A percentile compares a stretch with the other conserved stretches of the same genome.
Conservation (phyloP, 768 basidiomycete species). For the Hortiboletus flavorubellus region DNA sequence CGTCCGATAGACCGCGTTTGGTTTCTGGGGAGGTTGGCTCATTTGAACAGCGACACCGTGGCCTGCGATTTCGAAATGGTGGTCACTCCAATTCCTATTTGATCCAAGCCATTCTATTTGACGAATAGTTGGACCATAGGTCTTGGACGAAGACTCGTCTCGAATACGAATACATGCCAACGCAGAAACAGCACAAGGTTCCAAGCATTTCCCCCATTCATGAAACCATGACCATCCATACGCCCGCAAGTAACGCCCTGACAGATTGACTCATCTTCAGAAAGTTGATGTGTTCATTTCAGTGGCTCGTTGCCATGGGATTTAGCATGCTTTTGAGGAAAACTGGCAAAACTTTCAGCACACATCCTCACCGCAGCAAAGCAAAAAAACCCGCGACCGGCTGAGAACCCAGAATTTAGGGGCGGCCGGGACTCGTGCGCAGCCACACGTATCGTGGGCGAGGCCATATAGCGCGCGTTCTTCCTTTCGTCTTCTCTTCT, state of each 20-base stretch:
- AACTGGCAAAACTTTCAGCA: neutral
- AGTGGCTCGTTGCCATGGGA: too few relatives aligned
- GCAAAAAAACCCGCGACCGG: slow-evolving; percentile 6
- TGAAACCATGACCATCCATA: neutral
- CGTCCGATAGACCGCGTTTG: neutral
- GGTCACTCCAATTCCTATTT: neutral
- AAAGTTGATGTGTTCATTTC: too few relatives aligned
- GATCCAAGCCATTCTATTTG: neutral
- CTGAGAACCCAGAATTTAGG: neutral
- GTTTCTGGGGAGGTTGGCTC: neutral
- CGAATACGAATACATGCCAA: neutral
- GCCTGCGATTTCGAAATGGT: neutral
- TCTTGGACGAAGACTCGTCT: neutral
- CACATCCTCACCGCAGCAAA: neutral
- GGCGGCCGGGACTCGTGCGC: neutral
- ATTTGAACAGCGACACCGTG: neutral
- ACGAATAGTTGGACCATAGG: neutral
- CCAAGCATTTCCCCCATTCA: neutral
- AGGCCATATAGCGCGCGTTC: neutral
- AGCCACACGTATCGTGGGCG: neutral
- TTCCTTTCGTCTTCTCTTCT: neutral
- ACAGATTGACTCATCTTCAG: too few relatives aligned
- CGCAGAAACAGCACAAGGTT: neutral
- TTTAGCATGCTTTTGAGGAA: neutral
- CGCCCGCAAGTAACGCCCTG: neutral